Evolutionary conservation across 2,329 filamentous ascomycete species (phyloP), one percentile per base, ranked within the genome.

Genomic region (Didymella keratinophila): DNA sequence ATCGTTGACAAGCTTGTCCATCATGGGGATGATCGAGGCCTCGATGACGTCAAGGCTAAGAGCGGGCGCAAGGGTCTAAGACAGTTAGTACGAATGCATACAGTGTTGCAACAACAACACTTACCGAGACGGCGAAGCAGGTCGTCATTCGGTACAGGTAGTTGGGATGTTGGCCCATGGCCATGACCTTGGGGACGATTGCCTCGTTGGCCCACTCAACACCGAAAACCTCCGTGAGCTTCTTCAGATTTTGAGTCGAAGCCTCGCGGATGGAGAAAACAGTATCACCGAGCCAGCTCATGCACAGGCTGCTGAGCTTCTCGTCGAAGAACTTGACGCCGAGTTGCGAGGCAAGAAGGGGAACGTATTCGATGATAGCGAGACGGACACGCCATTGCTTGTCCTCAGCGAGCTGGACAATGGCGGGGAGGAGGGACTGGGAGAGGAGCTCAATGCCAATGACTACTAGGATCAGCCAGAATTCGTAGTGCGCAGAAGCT

Each of bases 81-180:
- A n/a, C 30, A 50, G 36, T 68, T 42, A 68, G 63, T 45, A 45
- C 65, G 56, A 23, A 23, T 27, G 14, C 36, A 43, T 34, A 10
- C 25, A 30, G 44, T 14, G 21, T 16, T 36, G n/a, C 30, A 47
- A 14, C 2, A 30, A 12, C 3, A 18, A 3, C 30, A 86, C 91
- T 83, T 85, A 99, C 95, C 70, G 93, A 94, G 67, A 99, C 96
- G 62, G 95, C 95, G 78, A 99, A 99, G 82, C 94, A 98, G n/a
- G 95, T 99, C 10, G 95, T 99, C 95, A 99, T 99, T 77, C 95
- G 87, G 85, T 99, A 99, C 52, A 99, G 89, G 78, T 99, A 99
- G 82, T 99, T 99, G 61, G 94, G 92, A 78, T 99, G 95, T 75
- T 92, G 91, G 60, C 95, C 95, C 95, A 99, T 98, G 36, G 91